phyloP scores from a whole-genome alignment of 306 rosid genomes.

The Cucurbita maxima region DNA sequence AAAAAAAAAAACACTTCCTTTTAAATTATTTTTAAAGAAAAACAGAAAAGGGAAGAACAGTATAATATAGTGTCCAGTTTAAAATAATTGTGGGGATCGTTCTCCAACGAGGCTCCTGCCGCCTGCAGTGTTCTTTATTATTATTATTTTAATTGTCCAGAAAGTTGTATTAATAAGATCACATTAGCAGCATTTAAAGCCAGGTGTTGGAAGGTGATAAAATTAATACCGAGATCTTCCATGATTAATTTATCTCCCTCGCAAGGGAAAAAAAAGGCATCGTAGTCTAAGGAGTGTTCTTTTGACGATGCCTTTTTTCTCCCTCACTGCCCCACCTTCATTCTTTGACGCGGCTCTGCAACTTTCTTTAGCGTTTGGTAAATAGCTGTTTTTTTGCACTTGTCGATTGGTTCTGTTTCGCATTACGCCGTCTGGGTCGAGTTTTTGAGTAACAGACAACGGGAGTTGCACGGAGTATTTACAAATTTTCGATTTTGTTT shows the following conservation, averaged over 20 bases:
- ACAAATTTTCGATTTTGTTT: background rate
- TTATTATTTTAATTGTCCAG: too few species aligned
- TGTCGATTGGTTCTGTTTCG: background rate
- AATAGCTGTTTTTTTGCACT: background rate
- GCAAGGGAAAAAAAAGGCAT: background rate
- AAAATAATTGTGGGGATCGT: background rate
- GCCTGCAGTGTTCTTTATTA: background rate
- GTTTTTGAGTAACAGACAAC: background rate
- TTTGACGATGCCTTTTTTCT: background rate
- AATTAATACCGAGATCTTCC: background rate
- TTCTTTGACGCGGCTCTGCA: constrained; percentile 1
- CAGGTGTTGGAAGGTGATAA: background rate
- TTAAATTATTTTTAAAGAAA: background rate
- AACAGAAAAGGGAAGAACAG: background rate
- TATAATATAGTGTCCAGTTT: background rate
- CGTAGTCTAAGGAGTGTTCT: background rate
- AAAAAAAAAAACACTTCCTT: background rate
- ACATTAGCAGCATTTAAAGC: background rate
- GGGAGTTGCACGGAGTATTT: background rate
- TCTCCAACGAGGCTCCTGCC: background rate
- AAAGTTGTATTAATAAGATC: background rate
- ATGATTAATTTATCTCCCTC: background rate
- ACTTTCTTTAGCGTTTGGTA: background rate
- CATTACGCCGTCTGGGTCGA: background rate
- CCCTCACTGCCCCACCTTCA: background rate